Evolutionary conservation across 164 flowering plant genomes (phyloP).

Genomic region (Malania oleifera): DNA sequence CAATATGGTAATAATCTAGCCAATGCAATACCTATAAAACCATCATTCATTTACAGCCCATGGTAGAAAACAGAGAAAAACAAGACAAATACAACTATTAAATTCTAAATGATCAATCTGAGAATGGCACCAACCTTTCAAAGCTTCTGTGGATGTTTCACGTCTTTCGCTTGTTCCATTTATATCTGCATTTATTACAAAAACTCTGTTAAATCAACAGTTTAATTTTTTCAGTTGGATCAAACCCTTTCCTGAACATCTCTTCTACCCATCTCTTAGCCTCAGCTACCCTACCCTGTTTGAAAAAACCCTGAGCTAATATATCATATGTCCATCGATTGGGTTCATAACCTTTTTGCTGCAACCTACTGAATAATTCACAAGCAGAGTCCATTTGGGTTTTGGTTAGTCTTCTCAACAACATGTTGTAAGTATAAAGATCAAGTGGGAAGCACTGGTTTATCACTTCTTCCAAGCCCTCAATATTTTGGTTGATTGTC

Average conservation of each 20-base stretch:
- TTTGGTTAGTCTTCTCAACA: constrained; percentile 43
- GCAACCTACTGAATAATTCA: constrained; percentile 32
- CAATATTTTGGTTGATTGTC: constrained; percentile 14
- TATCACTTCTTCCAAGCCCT: constrained; percentile 45
- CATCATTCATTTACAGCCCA: too few relatives aligned
- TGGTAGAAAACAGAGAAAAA: too few relatives aligned
- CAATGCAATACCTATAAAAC: too few relatives aligned
- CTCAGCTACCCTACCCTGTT: constrained; percentile 42
- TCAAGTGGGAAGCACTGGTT: constrained; percentile 47
- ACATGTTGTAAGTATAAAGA: constrained; percentile 56
- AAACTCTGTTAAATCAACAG: not conserved
- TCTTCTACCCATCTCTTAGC: constrained; percentile 40
- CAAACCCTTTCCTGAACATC: constrained; percentile 49
- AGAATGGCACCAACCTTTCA: not conserved
- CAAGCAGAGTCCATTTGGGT: constrained; percentile 36
- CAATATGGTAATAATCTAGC: too few relatives aligned
- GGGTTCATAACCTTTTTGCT: constrained; percentile 58
- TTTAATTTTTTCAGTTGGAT: constrained; percentile 11
- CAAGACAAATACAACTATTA: not conserved
- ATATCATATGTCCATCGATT: constrained; percentile 60
- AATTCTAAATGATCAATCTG: too few relatives aligned
- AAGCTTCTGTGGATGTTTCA: not conserved
- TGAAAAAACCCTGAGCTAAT: constrained; percentile 42
- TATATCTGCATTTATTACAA: too few relatives aligned
- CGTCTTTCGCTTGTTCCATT: not conserved